phyloP scores from a whole-genome alignment of 768 basidiomycete species.

The Pleurotus salmoneostramineus region DNA sequence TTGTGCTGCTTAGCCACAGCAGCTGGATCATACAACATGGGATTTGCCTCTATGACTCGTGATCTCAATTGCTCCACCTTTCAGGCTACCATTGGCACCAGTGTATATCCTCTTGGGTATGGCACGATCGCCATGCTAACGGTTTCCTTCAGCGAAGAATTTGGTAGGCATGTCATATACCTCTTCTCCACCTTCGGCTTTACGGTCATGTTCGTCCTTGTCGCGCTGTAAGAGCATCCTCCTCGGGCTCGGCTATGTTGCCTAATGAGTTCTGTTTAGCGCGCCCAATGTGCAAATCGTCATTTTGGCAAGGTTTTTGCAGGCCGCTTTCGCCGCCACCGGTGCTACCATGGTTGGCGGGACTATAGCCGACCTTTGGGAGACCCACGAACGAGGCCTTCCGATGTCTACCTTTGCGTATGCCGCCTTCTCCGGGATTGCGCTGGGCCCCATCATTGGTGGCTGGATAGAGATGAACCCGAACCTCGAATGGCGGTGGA shows the following conservation, averaged over 20 bases:
- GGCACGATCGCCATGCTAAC: slow-evolving; percentile 60
- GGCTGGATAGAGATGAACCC: slow-evolving; percentile 67
- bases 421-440: slow-evolving; percentile 55
- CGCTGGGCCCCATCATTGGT: slow-evolving; percentile 57
- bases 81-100: slow-evolving; percentile 44
- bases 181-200: slow-evolving; percentile 46
- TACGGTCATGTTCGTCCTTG: slow-evolving; percentile 45
- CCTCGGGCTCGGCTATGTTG: background rate
- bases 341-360: slow-evolving; percentile 73
- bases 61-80: slow-evolving; percentile 42
- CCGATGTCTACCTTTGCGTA: slow-evolving; percentile 76
- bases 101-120: slow-evolving; percentile 58
- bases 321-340: slow-evolving; percentile 66
- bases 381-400: slow-evolving; percentile 62
- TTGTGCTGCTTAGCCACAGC: slow-evolving; percentile 35
- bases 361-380: slow-evolving; percentile 71
- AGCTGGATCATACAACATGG: slow-evolving; percentile 50
- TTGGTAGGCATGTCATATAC: slow-evolving; percentile 62
- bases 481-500: slow-evolving; percentile 72
- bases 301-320: slow-evolving; percentile 60
- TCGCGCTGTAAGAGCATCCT: slow-evolving; percentile 32
- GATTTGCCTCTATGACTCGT: slow-evolving; percentile 51
- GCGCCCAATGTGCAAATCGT: slow-evolving; percentile 56
- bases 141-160: slow-evolving; percentile 70
- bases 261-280: slow-evolving; percentile 16